These are phyloP conservation scores for Polytolypa hystricis DNA, from an alignment of 2,329 filamentous ascomycete genomes.

Conservation along the genomic window DNA sequence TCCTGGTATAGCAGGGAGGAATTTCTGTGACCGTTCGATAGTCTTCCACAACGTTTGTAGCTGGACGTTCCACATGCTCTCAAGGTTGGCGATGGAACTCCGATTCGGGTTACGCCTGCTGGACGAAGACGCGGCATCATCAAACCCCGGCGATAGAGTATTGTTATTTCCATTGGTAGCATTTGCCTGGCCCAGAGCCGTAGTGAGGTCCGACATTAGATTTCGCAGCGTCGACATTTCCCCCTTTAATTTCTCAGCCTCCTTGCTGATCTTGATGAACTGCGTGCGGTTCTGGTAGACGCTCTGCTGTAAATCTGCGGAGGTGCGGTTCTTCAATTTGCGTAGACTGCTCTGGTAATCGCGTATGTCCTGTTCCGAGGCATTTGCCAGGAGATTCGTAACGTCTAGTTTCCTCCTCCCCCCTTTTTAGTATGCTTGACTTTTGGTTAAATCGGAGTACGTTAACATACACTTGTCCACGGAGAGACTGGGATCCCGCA, in stretches of 20 bases:
- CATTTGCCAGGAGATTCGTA: slow-evolving; percentile 62
- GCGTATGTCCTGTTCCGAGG: slow-evolving; percentile 75
- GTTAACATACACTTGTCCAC: slow-evolving; percentile 61
- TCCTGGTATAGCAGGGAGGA: slow-evolving; percentile 79
- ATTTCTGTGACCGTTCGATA: slow-evolving; percentile 97
- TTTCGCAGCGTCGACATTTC: slow-evolving; percentile 88
- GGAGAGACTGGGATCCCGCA: slow-evolving; percentile 68
- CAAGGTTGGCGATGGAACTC: slow-evolving; percentile 71
- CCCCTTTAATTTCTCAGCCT: slow-evolving; percentile 91
- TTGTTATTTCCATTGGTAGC: slow-evolving; percentile 44
- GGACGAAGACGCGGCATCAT: slow-evolving; percentile 40
- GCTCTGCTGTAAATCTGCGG: slow-evolving; percentile 80
- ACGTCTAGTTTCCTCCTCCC: slow-evolving; percentile 26
- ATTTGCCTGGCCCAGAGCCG: slow-evolving; percentile 44
- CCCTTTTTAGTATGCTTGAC: not conserved
- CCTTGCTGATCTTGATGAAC: slow-evolving; percentile 98
- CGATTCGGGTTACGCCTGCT: slow-evolving; percentile 59
- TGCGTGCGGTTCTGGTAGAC: slow-evolving; percentile 95
- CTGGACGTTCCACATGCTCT: slow-evolving; percentile 57
- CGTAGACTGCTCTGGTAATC: slow-evolving; percentile 67
- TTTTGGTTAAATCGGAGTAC: not conserved
- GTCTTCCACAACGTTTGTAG: slow-evolving; percentile 83
- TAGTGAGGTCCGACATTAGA: slow-evolving; percentile 84
- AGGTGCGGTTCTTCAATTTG: slow-evolving; percentile 66
- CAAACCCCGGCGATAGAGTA: slow-evolving; percentile 38